Base-by-base conservation (phyloP, 1,284 basidiomycete genomes). In the Porodaedalea pini region DNA sequence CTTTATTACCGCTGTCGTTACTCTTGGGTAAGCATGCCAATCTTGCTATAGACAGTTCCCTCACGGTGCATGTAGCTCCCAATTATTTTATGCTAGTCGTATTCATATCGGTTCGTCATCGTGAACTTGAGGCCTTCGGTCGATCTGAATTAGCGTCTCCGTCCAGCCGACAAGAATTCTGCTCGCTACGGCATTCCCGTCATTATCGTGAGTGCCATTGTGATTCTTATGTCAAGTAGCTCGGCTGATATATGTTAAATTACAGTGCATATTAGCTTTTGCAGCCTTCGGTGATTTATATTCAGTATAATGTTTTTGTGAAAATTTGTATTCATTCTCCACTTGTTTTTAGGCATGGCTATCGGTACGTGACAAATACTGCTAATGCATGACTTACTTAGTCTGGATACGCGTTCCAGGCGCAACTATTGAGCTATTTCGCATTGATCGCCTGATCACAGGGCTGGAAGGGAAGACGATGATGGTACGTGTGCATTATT, bases 21-120 rank as follows among this genome's bases (percentile, higher is more conserved):
- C 51, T 32, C 27, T 54, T 31, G 34, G 32, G 51, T 54, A 48
- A 15, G 51, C 23, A 15, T 17, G 7, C 8, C 17, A 11, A 8
- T 7, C 36, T 13, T 32, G 11, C n/a, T 21, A 31, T 4, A 5
- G 29, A 17, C 19, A 17, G 8, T 15, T 25, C 5, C 23, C n/a
- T 37, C 19, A 17, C 36, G 6, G 21, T 54, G 39, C 10, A 40
- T 27, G n/a, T 31, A 58, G 57, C 11, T 58, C 57, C 21, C 57
- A 58, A 43, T 25, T 58, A 27, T 58, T 58, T 32, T 58, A 58
- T 45, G 57, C 57, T 11, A 58, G 51, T 25, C 25, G 47, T n/a
- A 56, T 59, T 19, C 44, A 55, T 10, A 50, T 55, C 29, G 57
- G 57, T 58, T 29, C 3, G 52, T 45, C 15, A 11, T 23, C 31